Conservation (phyloP, 495 filamentous ascomycete genomes). For the Bathelium albidoporum region DNA sequence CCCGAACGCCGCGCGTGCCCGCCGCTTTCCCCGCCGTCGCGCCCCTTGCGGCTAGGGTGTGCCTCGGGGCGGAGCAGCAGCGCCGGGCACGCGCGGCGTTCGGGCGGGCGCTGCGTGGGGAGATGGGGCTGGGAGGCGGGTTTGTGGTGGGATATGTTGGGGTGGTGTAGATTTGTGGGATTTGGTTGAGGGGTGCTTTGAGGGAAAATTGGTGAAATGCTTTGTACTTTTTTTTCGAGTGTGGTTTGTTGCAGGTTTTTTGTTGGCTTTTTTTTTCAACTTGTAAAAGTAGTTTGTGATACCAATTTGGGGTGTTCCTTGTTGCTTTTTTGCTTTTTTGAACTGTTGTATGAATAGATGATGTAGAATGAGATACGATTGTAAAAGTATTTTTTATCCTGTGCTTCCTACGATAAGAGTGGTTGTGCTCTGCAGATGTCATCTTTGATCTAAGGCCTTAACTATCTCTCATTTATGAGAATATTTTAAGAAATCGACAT, state of each 20-base stretch:
- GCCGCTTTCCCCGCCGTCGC: too few species aligned
- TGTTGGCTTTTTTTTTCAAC: background rate
- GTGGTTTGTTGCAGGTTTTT: background rate
- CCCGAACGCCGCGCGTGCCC: too few species aligned
- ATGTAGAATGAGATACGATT: background rate
- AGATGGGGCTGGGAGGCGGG: background rate
- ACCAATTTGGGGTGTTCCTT: background rate
- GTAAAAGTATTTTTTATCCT: background rate
- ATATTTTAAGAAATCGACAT: background rate
- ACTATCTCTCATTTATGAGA: background rate
- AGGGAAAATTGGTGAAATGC: background rate
- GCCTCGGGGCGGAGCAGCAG: background rate
- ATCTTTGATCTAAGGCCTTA: background rate
- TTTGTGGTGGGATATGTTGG: background rate
- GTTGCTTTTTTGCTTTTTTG: background rate
- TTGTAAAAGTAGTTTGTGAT: background rate
- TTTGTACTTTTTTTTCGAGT: background rate
- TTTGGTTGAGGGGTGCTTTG: background rate
- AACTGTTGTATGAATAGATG: background rate
- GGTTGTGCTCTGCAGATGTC: background rate
- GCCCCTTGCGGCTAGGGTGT: too few species aligned
- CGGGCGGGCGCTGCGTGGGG: background rate
- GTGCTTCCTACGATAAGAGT: background rate
- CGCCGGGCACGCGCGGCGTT: background rate
- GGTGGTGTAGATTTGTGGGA: background rate